Evolutionary conservation across 257 asterid genomes (phyloP), one percentile per base, ranked within the genome.

Genomic region (Mitragyna speciosa): DNA sequence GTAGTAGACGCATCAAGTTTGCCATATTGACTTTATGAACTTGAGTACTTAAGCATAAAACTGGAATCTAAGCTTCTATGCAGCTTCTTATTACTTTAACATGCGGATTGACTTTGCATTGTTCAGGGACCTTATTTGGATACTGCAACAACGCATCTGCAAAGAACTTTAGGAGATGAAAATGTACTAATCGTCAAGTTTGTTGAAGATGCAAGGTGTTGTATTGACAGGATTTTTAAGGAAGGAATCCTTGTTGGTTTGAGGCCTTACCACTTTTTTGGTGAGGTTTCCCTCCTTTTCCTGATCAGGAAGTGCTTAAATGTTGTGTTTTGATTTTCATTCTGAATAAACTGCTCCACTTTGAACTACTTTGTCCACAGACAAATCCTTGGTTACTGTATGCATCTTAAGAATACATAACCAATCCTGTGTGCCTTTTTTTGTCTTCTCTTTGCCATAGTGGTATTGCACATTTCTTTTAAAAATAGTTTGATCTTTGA

Each of bases 121-220:
- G 58, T 80, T 59, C 94, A 94, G 98, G 98, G 98, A 67, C 98
- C 98, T 22, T 87, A 75, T 80, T 79, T 92, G 80, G 83, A 76
- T 76, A 83, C 89, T 49, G 51, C 86, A 41, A 85, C 78, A 87
- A 94, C 94, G 64, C 97, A 94, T 78, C 83, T 94, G 12, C 98
- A 92, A 76, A 90, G 90, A 84, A 82, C 85, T 43, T 66, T 94
- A 49, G 94, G 93, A 75, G 97, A 94, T 76, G 96, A 92, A 15
- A 91, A 88, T 45, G 82, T 94, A 74, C 82, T 94, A 82, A 86
- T 88, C 33, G 94, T 94, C 82, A 91, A 89, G 83, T 89, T 92
- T 83, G 63, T 56, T 45, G 92, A 80, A 77, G 86, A 83, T 8
- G 89, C 79, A 19, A 43, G 39, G 12, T 58, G 75, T 65, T 77